These are phyloP conservation scores for Sistotremastrum suecicum DNA, from an alignment of 768 basidiomycete genomes.

Conservation along the genomic window DNA sequence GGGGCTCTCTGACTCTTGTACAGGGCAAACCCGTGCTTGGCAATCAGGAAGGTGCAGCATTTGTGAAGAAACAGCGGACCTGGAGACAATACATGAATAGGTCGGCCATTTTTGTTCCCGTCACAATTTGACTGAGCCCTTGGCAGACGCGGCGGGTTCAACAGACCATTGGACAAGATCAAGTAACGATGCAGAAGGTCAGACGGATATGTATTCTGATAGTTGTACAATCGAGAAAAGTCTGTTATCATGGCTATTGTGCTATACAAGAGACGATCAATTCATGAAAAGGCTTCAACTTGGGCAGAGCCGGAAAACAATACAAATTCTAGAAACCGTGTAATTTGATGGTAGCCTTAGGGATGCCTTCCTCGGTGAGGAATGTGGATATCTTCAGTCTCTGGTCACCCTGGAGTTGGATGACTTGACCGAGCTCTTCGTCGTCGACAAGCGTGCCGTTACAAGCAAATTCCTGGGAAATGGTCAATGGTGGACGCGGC, in stretches of 20 bases:
- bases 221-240: too few species aligned
- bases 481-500: not conserved
- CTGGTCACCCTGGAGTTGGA: constrained; percentile 98
- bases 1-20: not conserved
- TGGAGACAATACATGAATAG: constrained; percentile 99
- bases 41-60: constrained; percentile 58
- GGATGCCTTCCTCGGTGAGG: constrained; percentile 71
- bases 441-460: constrained; percentile 95
- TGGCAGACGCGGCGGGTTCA: constrained; percentile 69
- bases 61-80: constrained; percentile 71
- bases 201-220: too few species aligned
- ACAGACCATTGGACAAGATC: constrained; percentile 91
- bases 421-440: constrained; percentile 91
- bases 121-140: constrained; percentile 1
- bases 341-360: constrained; percentile 66
- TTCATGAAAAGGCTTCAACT: too few species aligned
- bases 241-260: too few species aligned
- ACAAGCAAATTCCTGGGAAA: constrained; percentile 82
- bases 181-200: constrained; percentile 33
- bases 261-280: too few species aligned
- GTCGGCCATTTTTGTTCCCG: constrained; percentile 20
- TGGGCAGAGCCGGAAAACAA: not conserved
- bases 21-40: constrained; percentile 72
- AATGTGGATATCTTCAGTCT: constrained; percentile 80
- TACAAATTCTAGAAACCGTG: constrained; percentile 59